These are phyloP conservation scores for Trypanosoma cruzi DNA, from an alignment of 208 protist species.

Conservation along the genomic window DNA sequence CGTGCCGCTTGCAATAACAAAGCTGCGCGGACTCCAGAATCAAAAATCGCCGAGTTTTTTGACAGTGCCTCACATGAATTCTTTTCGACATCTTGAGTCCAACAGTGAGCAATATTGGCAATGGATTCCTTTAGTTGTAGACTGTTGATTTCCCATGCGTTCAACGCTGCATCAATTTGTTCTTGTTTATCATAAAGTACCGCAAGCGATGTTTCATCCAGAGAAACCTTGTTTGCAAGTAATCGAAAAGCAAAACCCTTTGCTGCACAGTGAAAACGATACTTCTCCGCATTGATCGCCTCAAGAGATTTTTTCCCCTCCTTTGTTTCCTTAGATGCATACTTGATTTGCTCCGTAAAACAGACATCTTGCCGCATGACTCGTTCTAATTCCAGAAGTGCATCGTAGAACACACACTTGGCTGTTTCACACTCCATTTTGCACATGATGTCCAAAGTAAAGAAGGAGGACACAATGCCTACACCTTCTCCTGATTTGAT, in stretches of 20 bases:
- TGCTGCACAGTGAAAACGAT: conserved; percentile 60
- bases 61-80: conserved; percentile 41
- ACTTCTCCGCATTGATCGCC: conserved; percentile 58
- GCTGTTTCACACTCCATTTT: conserved; percentile 52
- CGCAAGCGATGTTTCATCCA: conserved; percentile 46
- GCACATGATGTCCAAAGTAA: conserved; percentile 56
- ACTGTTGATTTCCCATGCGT: conserved; percentile 55
- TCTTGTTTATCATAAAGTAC: conserved; percentile 56
- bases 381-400: conserved; percentile 66
- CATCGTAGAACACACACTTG: conserved; percentile 61
- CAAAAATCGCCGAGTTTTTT: conserved; percentile 45
- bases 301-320: conserved; percentile 63
- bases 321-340: conserved; percentile 69
- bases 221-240: conserved; percentile 39
- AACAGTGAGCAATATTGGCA: conserved; percentile 58
- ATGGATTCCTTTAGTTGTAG: conserved; percentile 62
- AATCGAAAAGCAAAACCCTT: conserved; percentile 77
- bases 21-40: conserved; percentile 31
- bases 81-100: conserved; percentile 49
- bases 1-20: conserved; percentile 35
- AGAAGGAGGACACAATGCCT: conserved; percentile 53
- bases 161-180: conserved; percentile 58
- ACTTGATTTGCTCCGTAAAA: conserved; percentile 71
- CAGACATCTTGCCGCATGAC: conserved; percentile 70
- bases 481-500: conserved; percentile 49